phyloP scores from a whole-genome alignment of 371 early-diverging fungal genomes.

The Mucor indicus region DNA sequence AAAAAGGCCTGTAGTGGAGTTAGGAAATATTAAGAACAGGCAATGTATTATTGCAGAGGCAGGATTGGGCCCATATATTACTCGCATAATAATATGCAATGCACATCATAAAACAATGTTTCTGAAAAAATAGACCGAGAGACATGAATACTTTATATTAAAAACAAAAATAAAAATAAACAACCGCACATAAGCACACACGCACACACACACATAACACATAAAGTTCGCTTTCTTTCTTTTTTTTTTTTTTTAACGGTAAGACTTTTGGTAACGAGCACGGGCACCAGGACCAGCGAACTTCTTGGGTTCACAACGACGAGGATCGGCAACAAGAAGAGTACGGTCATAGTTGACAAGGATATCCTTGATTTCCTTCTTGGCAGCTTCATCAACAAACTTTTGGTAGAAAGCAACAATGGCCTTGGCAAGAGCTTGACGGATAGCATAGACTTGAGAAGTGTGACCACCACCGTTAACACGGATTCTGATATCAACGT shows the following conservation, averaged over 20 bases:
- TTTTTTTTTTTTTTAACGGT: conserved; percentile 83
- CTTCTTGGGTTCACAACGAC: conserved; percentile 71
- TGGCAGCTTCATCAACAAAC: conserved; percentile 97
- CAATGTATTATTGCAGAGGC: too few species aligned
- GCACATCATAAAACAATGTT: too few species aligned
- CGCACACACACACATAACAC: too few species aligned
- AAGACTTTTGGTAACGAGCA: conserved; percentile 97
- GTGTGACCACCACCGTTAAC: conserved; percentile 97
- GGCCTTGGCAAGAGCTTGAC: conserved; percentile 98
- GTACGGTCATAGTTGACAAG: neutral
- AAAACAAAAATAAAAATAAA: too few species aligned
- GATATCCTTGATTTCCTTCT: conserved; percentile 55
- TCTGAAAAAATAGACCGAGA: too few species aligned
- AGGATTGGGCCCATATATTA: too few species aligned
- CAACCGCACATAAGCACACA: too few species aligned
- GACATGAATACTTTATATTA: too few species aligned
- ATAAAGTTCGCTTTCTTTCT: too few species aligned
- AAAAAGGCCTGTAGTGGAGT: too few species aligned
- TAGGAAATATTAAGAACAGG: too few species aligned
- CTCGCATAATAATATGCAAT: too few species aligned
- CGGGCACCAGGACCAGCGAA: conserved; percentile 99
- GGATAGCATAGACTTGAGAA: conserved; percentile 48
- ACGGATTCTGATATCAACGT: conserved; percentile 96
- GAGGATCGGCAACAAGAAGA: neutral
- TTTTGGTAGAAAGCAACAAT: conserved; percentile 99